Evolutionary conservation across 345 rosid species (phyloP), one percentile per base, ranked within the genome.

Genomic region (Carallia pectinifolia): DNA sequence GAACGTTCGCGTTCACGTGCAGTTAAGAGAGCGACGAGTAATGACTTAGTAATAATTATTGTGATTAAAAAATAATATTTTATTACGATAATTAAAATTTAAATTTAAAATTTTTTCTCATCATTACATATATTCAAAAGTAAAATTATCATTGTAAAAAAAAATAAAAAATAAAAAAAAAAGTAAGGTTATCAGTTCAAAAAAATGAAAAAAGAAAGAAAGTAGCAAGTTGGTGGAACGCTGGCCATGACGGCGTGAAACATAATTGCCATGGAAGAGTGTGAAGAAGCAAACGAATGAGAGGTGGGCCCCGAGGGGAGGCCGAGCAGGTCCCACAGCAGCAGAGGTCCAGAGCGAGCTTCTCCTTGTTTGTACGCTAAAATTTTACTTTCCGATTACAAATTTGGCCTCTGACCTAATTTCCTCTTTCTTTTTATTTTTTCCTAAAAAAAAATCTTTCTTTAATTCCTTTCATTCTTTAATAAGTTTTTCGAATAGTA

Each of bases 291-390:
- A 59, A 50, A 16, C 15, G 30, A 61, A 9, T 9, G 47, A 40
- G 47, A 2, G 47, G 36, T 18, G 30, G 10, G 19, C 23, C 13
- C 4, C 27, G 66, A 64, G 56, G 34, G 4, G 34, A 4, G 2
- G 34, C 0, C 34, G 47, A 65, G 15, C 2, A 19, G n/a, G 38
- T 1, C 71, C 50, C 50, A 44, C 48, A 0, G 3, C 48, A 13
- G 48, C 48, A 10, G 15, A 44, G 48, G 48, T 23, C 23, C 23
- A 44, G 12, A 6, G 48, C 53, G 70, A 39, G 66, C 48, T 63
- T 78, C 71, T 65, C 73, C 62, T 64, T 67, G 78, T 74, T 70
- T 70, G 81, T 79, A 81, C 79, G 85, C 85, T 72, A 77, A 77
- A 82, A 50, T 31, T 37, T 27, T 74, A 36, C 67, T 40, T 18